These are phyloP conservation scores for Crithidia bombi DNA, from an alignment of 208 protist species.

Conservation along the genomic window DNA sequence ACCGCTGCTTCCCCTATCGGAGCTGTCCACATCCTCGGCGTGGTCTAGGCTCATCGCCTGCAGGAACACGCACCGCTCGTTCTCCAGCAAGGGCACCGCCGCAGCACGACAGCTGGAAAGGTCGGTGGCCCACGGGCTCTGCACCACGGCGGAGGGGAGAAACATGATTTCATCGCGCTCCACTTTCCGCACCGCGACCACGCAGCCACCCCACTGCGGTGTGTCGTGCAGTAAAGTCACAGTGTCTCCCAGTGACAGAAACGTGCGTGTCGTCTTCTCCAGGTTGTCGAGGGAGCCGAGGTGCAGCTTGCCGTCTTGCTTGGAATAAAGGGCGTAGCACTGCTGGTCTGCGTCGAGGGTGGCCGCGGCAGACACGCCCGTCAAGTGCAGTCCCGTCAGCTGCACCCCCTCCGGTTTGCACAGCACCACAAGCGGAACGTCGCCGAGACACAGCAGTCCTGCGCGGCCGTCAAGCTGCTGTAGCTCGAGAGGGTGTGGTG, in stretches of 20 bases:
- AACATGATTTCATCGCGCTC: constrained; percentile 71
- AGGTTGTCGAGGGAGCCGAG: constrained; percentile 44
- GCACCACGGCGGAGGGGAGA: constrained; percentile 35
- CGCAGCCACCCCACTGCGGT: constrained; percentile 59
- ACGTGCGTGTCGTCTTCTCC: constrained; percentile 56
- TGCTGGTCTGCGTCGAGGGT: constrained; percentile 26
- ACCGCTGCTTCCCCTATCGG: constrained; percentile 5
- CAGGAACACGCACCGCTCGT: constrained; percentile 84
- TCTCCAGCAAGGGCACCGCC: constrained; percentile 64
- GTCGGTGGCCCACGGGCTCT: constrained; percentile 35
- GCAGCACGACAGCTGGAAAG: constrained; percentile 7
- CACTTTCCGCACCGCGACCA: constrained; percentile 49
- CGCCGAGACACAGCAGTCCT: constrained; percentile 61
- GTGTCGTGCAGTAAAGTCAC: constrained; percentile 72
- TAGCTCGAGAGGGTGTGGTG: constrained; percentile 58
- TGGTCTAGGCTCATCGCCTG: constrained; percentile 52
- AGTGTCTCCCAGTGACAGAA: constrained; percentile 52
- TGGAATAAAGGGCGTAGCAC: constrained; percentile 35
- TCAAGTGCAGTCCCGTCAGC: constrained; percentile 28
- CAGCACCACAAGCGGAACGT: constrained; percentile 65
- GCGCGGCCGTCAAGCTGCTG: constrained; percentile 37
- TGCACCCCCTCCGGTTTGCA: constrained; percentile 27
- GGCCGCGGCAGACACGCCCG: constrained; percentile 27
- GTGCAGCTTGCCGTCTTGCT: constrained; percentile 30
- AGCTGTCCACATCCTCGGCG: constrained; percentile 7